phyloP scores from a whole-genome alignment of 257 asterid species.

The Coffea eugenioides region DNA sequence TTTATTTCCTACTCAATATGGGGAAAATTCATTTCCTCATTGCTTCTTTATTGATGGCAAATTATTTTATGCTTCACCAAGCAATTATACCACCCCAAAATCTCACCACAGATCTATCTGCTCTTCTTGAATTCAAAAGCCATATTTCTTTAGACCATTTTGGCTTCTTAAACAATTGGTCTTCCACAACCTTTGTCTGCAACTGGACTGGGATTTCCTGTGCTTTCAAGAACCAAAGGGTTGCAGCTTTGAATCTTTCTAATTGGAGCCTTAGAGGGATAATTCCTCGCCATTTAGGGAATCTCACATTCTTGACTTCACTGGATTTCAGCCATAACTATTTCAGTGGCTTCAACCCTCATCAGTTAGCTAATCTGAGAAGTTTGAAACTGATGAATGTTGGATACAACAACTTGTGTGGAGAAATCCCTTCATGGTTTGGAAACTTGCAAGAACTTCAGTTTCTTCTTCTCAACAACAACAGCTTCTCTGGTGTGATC shows the following conservation, averaged over 20 bases:
- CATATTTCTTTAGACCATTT: conserved; percentile 31
- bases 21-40: too few relatives aligned
- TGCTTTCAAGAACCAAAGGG: conserved; percentile 13
- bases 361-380: conserved; percentile 30
- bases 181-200: conserved; percentile 19
- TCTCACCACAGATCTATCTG: conserved; percentile 23
- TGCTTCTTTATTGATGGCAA: too few relatives aligned
- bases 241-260: conserved; percentile 31
- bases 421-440: conserved; percentile 44
- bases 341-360: conserved; percentile 43
- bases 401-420: conserved; percentile 36
- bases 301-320: conserved; percentile 21
- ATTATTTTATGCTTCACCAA: neutral
- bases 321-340: conserved; percentile 24
- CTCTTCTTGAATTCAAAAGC: conserved; percentile 36
- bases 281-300: conserved; percentile 27
- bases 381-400: conserved; percentile 22
- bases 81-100: neutral
- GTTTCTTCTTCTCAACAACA: conserved; percentile 26
- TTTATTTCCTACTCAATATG: too few relatives aligned
- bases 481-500: conserved; percentile 42
- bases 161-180: conserved; percentile 27
- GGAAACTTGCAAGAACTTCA: conserved; percentile 33
- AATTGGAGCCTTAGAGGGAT: conserved; percentile 15
- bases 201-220: conserved; percentile 45